phyloP scores from a whole-genome alignment of 306 rosid genomes.

The Cicer arietinum region DNA sequence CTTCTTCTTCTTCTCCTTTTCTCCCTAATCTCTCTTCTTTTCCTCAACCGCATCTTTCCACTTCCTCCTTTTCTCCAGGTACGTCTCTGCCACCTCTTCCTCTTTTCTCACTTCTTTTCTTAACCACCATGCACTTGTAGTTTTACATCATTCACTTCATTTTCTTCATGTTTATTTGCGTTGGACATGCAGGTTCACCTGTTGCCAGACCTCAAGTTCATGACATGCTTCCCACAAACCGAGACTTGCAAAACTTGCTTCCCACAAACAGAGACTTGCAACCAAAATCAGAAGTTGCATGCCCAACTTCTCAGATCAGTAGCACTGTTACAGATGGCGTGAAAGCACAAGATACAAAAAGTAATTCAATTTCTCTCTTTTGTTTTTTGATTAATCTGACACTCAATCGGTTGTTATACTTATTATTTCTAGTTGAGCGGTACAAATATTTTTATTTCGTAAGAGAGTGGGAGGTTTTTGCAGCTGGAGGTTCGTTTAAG shows the following conservation, averaged over 20 bases:
- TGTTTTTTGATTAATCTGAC: conserved; percentile 29
- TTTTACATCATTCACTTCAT: too few relatives aligned
- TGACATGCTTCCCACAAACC: not conserved
- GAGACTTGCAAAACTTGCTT: conserved; percentile 30
- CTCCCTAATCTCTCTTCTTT: conserved; percentile 2
- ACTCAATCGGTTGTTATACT: not conserved
- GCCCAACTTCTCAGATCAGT: conserved; percentile 43
- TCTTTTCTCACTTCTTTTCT: too few relatives aligned
- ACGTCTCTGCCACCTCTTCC: not conserved
- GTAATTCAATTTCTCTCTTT: conserved; percentile 30
- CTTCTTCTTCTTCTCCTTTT: not conserved
- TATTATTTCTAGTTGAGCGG: not conserved
- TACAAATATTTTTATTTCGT: conserved; percentile 4
- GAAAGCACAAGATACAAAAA: conserved; percentile 45
- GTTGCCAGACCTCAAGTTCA: conserved; percentile 30
- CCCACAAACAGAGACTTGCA: conserved; percentile 25
- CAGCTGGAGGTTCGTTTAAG: not conserved
- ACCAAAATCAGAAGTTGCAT: conserved; percentile 37
- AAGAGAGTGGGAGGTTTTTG: conserved; percentile 1
- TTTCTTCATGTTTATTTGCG: conserved; percentile 14
- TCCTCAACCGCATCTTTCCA: conserved; percentile 32
- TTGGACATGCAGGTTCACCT: conserved; percentile 48
- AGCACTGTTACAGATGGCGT: conserved; percentile 31
- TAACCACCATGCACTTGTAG: too few relatives aligned
- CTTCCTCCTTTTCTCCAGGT: not conserved